These are phyloP conservation scores for Xylaria arbuscula DNA, from an alignment of 2,329 filamentous ascomycete species.

Conservation along the genomic window DNA sequence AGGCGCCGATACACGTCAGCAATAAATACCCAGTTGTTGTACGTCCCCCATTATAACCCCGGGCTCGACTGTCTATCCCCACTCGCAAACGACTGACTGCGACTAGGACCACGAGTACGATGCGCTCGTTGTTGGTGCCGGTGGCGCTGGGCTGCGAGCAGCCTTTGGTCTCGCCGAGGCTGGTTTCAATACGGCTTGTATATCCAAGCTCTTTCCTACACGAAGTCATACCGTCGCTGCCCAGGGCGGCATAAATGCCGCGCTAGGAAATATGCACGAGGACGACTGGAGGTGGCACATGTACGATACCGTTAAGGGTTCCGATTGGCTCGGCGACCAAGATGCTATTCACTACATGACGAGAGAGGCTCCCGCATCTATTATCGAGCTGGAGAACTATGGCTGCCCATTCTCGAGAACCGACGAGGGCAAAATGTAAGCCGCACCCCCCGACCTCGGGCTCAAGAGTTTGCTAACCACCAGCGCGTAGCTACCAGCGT, in stretches of 20 bases:
- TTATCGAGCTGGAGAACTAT: slow-evolving; percentile 96
- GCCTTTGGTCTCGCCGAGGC: slow-evolving; percentile 89
- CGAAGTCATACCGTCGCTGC: slow-evolving; percentile 86
- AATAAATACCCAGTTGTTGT: slow-evolving; percentile 95
- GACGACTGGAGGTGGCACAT: slow-evolving; percentile 99
- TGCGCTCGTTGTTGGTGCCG: slow-evolving; percentile 91
- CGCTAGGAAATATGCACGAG: slow-evolving; percentile 95
- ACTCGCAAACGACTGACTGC: slow-evolving; percentile 41
- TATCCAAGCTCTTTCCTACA: slow-evolving; percentile 87
- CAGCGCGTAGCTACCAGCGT: slow-evolving; percentile 81
- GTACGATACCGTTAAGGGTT: slow-evolving; percentile 99
- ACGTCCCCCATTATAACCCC: slow-evolving; percentile 55
- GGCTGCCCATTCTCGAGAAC: slow-evolving; percentile 97
- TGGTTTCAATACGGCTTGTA: slow-evolving; percentile 89
- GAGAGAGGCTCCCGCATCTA: slow-evolving; percentile 88
- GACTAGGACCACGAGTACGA: slow-evolving; percentile 95
- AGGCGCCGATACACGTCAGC: slow-evolving; percentile 87
- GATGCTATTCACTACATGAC: slow-evolving; percentile 99
- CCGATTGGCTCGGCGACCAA: slow-evolving; percentile 96
- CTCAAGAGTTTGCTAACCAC: slow-evolving; percentile 40
- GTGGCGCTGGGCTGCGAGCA: slow-evolving; percentile 82
- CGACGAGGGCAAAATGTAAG: slow-evolving; percentile 89
- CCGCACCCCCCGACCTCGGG: neutral
- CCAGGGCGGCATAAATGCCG: slow-evolving; percentile 87
- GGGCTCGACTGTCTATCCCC: neutral